Evolutionary conservation across 208 protist species (phyloP).

Genomic region (Wallacemonas sp.): DNA sequence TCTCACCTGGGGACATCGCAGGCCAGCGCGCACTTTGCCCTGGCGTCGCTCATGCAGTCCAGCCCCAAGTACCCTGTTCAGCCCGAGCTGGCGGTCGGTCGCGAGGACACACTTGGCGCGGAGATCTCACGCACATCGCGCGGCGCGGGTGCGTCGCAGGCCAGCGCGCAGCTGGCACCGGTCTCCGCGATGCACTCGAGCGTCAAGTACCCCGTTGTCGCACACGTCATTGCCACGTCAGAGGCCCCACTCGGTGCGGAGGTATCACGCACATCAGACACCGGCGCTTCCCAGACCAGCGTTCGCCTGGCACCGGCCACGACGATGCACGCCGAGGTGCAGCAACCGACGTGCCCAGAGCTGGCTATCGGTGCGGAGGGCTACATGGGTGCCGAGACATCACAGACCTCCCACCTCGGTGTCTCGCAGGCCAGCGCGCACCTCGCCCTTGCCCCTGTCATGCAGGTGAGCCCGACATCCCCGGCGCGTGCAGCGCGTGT

Average conservation of each 20-base stretch:
- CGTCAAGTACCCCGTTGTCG: not conserved
- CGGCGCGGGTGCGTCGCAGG: not conserved
- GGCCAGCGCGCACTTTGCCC: not conserved
- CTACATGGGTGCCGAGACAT: not conserved
- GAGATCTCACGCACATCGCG: not conserved
- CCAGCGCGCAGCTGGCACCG: not conserved
- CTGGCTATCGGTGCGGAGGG: not conserved
- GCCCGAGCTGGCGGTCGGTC: not conserved
- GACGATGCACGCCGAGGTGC: not conserved
- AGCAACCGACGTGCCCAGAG: not conserved
- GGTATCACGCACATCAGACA: not conserved
- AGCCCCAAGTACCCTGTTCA: conserved; percentile 5
- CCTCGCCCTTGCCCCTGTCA: not conserved
- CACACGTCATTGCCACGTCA: no score
- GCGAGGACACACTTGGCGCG: not conserved
- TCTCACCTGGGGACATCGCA: not conserved
- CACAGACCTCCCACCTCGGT: not conserved
- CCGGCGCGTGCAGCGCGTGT: not conserved
- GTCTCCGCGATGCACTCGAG: not conserved
- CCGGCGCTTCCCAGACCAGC: not conserved
- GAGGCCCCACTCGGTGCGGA: not conserved
- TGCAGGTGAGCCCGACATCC: not conserved
- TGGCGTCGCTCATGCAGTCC: not conserved
- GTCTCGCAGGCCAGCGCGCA: not conserved
- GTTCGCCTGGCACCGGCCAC: not conserved